Evolutionary conservation across 139 green algal species (phyloP).

Genomic region (Diplosphaera chodatii): DNA sequence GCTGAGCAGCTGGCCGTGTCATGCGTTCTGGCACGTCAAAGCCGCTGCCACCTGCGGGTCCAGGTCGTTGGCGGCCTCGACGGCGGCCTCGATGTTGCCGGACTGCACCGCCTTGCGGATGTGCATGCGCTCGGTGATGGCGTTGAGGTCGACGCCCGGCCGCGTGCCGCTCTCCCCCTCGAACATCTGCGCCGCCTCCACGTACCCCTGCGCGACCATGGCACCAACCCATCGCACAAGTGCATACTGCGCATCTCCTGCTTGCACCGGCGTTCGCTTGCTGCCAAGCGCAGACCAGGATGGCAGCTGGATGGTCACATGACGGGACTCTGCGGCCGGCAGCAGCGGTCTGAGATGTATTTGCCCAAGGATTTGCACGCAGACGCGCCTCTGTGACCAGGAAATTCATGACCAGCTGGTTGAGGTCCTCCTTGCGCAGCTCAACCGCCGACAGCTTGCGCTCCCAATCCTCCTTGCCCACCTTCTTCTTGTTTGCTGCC

Average conservation of each 20-base stretch:
- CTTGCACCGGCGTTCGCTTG: too few species aligned
- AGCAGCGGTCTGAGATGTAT: too few species aligned
- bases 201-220: conserved; percentile 72
- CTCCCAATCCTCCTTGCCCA: conserved; percentile 68
- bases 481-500: conserved; percentile 17
- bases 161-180: conserved; percentile 71
- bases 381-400: conserved; percentile 89
- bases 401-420: conserved; percentile 94
- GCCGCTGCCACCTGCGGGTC: conserved; percentile 87
- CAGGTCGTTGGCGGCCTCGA: conserved; percentile 87
- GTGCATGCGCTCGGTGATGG: conserved; percentile 85
- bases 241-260: too few species aligned
- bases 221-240: too few species aligned
- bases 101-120: conserved; percentile 78
- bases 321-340: too few species aligned
- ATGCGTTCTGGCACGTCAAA: too few species aligned
- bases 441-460: conserved; percentile 52
- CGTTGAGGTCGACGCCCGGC: conserved; percentile 63
- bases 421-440: conserved; percentile 87
- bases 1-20: too few species aligned
- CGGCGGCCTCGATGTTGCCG: conserved; percentile 72
- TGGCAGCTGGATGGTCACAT: too few species aligned
- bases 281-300: too few species aligned
- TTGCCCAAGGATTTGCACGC: too few species aligned
- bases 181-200: conserved; percentile 85